Evolutionary conservation across 1,284 basidiomycete species (phyloP), one percentile per base, ranked within the genome.

Genomic region (Vanrija sp.): DNA sequence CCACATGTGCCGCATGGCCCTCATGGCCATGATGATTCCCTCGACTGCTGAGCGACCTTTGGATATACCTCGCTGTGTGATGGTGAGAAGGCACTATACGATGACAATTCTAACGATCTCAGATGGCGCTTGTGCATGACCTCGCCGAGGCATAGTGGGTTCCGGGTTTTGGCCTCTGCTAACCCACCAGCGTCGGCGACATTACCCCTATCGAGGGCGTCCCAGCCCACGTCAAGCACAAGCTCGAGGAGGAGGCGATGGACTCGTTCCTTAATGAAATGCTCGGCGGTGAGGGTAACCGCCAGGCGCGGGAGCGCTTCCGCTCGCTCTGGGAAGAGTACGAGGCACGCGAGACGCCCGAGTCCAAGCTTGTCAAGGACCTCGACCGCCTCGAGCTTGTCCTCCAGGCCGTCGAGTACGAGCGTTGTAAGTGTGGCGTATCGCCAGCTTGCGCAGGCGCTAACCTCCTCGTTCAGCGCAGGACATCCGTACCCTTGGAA

Each of bases 1-100:
- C 72, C 94, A 98, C 71, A 97, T 96, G 94, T 95, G 96, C 73
- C 82, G 95, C 51, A 98, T 98, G 95, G 87, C 90, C 2, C 75
- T 97, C 20, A 81, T 98, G 43, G 87, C 91, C 1, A 86, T 97
- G 83, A 87, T 92, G 60, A 82, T 79, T 15, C 78, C 78, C 6
- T 71, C 84, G 2, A 88, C 88, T 60, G 49, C 78, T 4, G 79
- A 75, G 0, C 80, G 66, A 19, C 76, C 76, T 3, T 59, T 95
- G 8, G 89, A 96, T 69, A 80, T 92, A 8, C 76, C 85, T 38
- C 91, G 87, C 54, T 78, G 72, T 47, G 76, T 73, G 18, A 68
- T 68, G 66, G 66, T 73, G 31, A 41, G 68, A n/a, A n/a, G n/a
- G n/a, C n/a, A n/a, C 41, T 46, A 9, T 36, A 27, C 35, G 53